Conservation (phyloP, 176 grass and related monocot genomes). For the Neostapfia colusana region DNA sequence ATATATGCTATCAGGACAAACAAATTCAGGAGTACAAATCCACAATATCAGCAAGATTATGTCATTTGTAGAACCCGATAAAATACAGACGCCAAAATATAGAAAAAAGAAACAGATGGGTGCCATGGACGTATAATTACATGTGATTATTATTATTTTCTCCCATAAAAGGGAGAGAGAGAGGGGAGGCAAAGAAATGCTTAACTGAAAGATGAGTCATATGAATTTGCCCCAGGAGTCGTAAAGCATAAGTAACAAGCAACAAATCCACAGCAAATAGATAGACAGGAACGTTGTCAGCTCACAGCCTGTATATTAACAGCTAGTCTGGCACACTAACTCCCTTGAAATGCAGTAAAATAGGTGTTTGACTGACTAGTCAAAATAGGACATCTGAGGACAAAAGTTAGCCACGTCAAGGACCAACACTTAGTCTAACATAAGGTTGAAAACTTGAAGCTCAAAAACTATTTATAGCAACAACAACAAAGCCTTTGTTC, state of each 20-base stretch:
- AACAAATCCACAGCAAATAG: neutral
- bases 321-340: neutral
- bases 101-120: neutral
- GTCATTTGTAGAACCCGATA: neutral
- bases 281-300: neutral
- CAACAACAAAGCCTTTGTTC: too few species aligned
- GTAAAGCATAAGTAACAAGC: neutral
- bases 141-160: neutral
- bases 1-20: neutral
- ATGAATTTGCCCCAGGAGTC: neutral
- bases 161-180: neutral
- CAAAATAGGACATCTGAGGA: constrained; percentile 7
- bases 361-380: neutral
- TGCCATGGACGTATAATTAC: neutral
- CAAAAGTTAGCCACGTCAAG: constrained; percentile 4
- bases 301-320: neutral
- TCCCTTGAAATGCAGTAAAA: too few species aligned
- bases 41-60: neutral
- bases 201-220: neutral
- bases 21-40: neutral
- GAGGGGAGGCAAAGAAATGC: constrained; percentile 13
- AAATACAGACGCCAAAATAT: neutral
- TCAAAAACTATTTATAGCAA: too few species aligned
- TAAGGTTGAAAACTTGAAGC: constrained; percentile 19
- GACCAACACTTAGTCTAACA: too few species aligned